A percentile compares a stretch with the other conserved stretches of the same genome.
These are phyloP conservation scores for Pseudogymnoascus pannorum DNA, from an alignment of 2,329 filamentous ascomycete genomes.

Conservation along the genomic window DNA sequence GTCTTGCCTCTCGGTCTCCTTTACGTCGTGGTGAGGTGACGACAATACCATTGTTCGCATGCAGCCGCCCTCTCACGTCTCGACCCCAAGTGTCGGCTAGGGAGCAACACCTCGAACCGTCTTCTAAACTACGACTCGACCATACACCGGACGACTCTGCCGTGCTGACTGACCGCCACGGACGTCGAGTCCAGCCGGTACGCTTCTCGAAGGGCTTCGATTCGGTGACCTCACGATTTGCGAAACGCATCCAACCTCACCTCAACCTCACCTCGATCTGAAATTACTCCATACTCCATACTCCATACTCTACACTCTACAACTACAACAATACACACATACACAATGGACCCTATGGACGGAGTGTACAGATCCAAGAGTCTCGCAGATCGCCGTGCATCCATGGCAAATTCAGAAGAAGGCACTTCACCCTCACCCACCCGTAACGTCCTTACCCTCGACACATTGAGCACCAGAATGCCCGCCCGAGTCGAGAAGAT, in stretches of 20 bases:
- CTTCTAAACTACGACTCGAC: not conserved
- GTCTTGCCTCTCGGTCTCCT: not conserved
- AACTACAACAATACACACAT: not conserved
- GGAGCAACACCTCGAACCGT: not conserved
- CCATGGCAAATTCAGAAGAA: slow-evolving; percentile 43
- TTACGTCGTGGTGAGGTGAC: not conserved
- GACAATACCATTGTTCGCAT: not conserved
- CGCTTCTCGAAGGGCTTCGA: not conserved
- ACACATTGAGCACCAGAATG: slow-evolving; percentile 31
- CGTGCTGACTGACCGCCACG: not conserved
- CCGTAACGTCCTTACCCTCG: slow-evolving; percentile 39
- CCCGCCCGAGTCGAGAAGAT: slow-evolving; percentile 47
- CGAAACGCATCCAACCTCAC: not conserved
- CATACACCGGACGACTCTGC: not conserved
- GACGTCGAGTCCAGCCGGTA: not conserved
- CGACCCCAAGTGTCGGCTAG: not conserved
- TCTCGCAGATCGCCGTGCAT: slow-evolving; percentile 55
- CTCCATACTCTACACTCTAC: too few species aligned
- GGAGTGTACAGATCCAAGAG: slow-evolving; percentile 41
- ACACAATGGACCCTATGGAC: not conserved
- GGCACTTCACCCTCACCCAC: slow-evolving; percentile 34
- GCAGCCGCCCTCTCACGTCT: not conserved
- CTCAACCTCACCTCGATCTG: not conserved
- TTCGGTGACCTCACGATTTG: not conserved
- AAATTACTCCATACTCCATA: too few species aligned